Percentiles rank a stretch among this genome's conserved stretches.
Conservation (phyloP, 164 flowering plant genomes). For the Stephania cephalantha region DNA sequence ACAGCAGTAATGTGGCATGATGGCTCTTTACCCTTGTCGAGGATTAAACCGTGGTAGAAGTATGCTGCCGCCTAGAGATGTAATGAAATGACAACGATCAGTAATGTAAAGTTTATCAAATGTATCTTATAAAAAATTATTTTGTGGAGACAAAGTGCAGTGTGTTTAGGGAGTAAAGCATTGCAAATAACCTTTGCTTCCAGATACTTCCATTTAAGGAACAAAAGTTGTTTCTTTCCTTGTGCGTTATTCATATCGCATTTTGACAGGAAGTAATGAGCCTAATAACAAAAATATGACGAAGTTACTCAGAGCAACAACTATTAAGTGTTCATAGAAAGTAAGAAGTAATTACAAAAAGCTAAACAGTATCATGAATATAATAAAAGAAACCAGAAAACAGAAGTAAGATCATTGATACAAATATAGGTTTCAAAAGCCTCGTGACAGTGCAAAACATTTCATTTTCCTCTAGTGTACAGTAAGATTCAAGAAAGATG, state of each 20-base stretch:
- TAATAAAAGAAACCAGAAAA: background rate
- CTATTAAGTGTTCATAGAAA: background rate
- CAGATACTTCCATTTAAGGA: conserved; percentile 85
- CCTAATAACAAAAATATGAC: conserved; percentile 32
- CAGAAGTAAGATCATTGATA: background rate
- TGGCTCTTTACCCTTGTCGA: conserved; percentile 80
- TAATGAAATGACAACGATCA: conserved; percentile 3
- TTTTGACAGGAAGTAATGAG: conserved; percentile 58
- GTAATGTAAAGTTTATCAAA: conserved; percentile 4
- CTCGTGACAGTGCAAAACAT: background rate
- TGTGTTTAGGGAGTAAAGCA: background rate
- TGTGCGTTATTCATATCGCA: conserved; percentile 29
- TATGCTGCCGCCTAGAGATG: conserved; percentile 81
- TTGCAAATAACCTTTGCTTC: conserved; percentile 85
- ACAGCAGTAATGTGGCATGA: conserved; percentile 59
- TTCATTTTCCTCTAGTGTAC: too few species aligned
- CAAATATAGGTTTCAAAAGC: background rate
- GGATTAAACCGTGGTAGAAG: conserved; percentile 79
- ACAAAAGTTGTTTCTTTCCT: conserved; percentile 65
- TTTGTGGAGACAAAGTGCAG: background rate
- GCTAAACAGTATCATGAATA: background rate
- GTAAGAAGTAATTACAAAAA: background rate
- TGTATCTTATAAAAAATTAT: background rate
- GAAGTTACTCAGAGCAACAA: background rate
- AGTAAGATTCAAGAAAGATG: too few species aligned